Base-by-base conservation (phyloP, 208 protist species). In the Leishmania braziliensis region DNA sequence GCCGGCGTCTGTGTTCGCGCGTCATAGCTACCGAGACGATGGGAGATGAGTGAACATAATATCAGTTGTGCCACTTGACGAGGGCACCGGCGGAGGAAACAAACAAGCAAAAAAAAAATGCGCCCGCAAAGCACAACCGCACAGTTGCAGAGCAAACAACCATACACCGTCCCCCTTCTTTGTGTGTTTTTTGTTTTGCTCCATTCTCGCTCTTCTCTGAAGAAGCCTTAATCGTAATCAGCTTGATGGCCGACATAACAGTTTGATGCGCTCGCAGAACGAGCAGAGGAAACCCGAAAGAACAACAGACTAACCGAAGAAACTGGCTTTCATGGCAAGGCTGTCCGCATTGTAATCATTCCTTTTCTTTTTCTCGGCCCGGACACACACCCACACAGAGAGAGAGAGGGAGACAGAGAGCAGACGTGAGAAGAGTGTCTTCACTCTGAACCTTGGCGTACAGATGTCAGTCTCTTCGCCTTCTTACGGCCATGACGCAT, bases 221-320 rank as follows among this genome's bases (percentile, higher is more conserved):
- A 14, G 50, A 20, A n/a, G 56, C 9, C 33, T 56, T 43, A 69
- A 76, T n/a, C 48, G n/a, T 76, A 58, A 76, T 62, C 48, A 76
- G 29, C 12, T 56, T 53, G 51, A 76, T 39, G 4, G 51, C 53
- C 62, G 72, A 46, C 72, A 46, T 76, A 76, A 62, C 48, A 60
- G 50, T 58, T 63, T 39, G 29, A 33, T 23, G n/a, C 14, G 53
- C 29, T 48, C 43, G 43, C 43, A 46, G 43, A 46, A 46, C 4
- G 43, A 46, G 43, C 43, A 46, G 43, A 4, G 43, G 43, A 46
- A 46, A 46, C 43, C 51, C 48, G 53, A 73, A 29, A 9, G 36
- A 54, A 29, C 1, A 18, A 26, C 36, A 48, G 26, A 65, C 29
- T 18, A 60, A 68, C 62, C 33, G 62, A 20, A 68, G 26, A 33